Evolutionary conservation across 192 early-diverging fungal species (phyloP).

Genomic region (Jimgerdemannia flammicorona): DNA sequence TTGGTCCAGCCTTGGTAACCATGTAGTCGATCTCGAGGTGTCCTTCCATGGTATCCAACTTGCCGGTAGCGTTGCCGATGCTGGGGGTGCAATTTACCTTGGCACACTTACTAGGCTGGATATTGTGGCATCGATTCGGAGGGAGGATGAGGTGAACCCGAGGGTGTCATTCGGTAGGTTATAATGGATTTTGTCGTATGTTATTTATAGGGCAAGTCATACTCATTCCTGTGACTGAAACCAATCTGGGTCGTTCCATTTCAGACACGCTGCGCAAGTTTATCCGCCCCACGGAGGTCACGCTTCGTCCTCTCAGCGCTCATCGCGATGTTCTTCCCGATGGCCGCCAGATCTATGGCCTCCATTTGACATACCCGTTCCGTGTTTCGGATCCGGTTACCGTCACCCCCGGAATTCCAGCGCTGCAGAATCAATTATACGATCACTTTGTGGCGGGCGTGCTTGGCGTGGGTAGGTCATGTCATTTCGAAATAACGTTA

Average conservation of each 20-base stretch:
- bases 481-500: background rate
- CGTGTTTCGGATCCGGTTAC: conserved; percentile 52
- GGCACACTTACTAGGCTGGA: conserved; percentile 67
- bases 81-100: conserved; percentile 32
- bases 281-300: conserved; percentile 61
- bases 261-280: conserved; percentile 60
- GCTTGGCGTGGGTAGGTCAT: conserved; percentile 41
- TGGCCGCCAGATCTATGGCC: conserved; percentile 60
- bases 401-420: conserved; percentile 59
- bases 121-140: conserved; percentile 62
- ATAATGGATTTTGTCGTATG: conserved; percentile 5
- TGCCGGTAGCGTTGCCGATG: conserved; percentile 36
- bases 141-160: conserved; percentile 63
- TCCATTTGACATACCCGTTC: conserved; percentile 75
- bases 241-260: background rate
- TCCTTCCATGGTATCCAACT: conserved; percentile 79
- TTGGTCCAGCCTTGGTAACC: conserved; percentile 77
- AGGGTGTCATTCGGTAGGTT: conserved; percentile 36
- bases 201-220: conserved; percentile 1
- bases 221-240: no score
- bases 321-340: conserved; percentile 78
- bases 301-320: conserved; percentile 56
- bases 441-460: conserved; percentile 74
- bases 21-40: conserved; percentile 64
- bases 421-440: conserved; percentile 66